Percentiles rank a stretch among this genome's conserved stretches.
These are phyloP conservation scores for Crassisporium funariophilum DNA, from an alignment of 768 basidiomycete genomes.

Conservation along the genomic window DNA sequence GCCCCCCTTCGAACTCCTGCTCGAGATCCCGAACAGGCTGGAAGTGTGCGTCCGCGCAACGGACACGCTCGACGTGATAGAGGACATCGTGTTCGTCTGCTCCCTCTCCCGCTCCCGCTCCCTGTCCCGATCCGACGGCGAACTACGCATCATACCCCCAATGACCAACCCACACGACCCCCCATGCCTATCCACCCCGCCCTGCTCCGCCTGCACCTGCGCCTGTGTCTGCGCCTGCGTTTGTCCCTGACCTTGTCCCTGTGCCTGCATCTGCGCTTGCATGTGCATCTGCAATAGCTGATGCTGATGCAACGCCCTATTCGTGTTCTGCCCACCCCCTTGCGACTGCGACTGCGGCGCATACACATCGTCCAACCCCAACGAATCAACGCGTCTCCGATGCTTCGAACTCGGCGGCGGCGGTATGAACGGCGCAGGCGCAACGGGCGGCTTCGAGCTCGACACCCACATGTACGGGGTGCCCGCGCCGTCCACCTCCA, in stretches of 20 bases:
- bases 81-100: no score
- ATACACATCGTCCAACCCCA: neutral
- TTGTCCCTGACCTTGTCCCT: no score
- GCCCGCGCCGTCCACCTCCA: slow-evolving; percentile 14
- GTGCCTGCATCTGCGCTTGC: no score
- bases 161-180: neutral
- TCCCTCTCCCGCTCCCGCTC: no score
- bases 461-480: slow-evolving; percentile 24
- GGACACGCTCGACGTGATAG: slow-evolving; percentile 10
- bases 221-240: slow-evolving; percentile 1
- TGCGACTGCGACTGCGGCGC: no score
- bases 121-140: no score
- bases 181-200: neutral
- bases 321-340: no score
- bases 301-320: no score
- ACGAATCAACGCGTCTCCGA: slow-evolving; percentile 3
- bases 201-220: neutral
- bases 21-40: slow-evolving; percentile 8
- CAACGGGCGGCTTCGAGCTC: slow-evolving; percentile 12
- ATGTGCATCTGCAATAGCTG: no score
- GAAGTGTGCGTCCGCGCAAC: slow-evolving; percentile 10
- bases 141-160: neutral
- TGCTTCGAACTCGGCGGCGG: slow-evolving; percentile 2
- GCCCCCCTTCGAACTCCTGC: no score
- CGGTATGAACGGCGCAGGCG: slow-evolving; percentile 13